phyloP scores from a whole-genome alignment of 352 stramenopile species.

The Pythium graminicola region DNA sequence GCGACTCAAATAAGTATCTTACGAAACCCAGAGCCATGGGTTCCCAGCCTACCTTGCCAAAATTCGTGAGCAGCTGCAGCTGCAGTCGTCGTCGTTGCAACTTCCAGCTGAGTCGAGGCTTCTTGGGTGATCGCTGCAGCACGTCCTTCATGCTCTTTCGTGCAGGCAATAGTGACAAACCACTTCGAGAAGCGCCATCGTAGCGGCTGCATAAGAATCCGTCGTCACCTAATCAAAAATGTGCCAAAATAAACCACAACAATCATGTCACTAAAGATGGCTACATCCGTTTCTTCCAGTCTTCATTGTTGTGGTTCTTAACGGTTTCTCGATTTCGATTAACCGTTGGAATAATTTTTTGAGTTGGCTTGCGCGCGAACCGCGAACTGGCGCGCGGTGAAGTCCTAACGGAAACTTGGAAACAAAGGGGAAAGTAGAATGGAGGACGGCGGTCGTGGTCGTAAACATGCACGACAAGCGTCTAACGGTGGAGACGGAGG shows the following conservation, averaged over 20 bases:
- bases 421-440: conserved; percentile 1
- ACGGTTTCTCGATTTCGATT: conserved; percentile 7
- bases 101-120: conserved; percentile 43
- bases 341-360: conserved; percentile 18
- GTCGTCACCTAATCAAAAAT: too few relatives aligned
- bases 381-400: conserved; percentile 3
- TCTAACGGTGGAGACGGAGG: conserved; percentile 2
- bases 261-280: too few relatives aligned
- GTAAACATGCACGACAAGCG: conserved; percentile 18
- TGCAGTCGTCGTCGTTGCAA: conserved; percentile 58
- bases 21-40: background rate
- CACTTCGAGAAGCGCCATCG: too few relatives aligned
- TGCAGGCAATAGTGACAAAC: too few relatives aligned
- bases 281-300: background rate
- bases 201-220: too few relatives aligned
- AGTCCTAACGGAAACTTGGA: conserved; percentile 20
- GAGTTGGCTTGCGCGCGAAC: conserved; percentile 17
- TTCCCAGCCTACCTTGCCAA: conserved; percentile 40
- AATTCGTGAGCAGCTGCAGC: conserved; percentile 42
- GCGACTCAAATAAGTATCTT: background rate
- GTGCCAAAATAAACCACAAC: too few relatives aligned
- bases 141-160: conserved; percentile 26
- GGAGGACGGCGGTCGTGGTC: conserved; percentile 11
- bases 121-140: conserved; percentile 28
- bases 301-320: conserved; percentile 8